These are phyloP conservation scores for Suillus lakei DNA, from an alignment of 768 basidiomycete genomes.

Conservation along the genomic window DNA sequence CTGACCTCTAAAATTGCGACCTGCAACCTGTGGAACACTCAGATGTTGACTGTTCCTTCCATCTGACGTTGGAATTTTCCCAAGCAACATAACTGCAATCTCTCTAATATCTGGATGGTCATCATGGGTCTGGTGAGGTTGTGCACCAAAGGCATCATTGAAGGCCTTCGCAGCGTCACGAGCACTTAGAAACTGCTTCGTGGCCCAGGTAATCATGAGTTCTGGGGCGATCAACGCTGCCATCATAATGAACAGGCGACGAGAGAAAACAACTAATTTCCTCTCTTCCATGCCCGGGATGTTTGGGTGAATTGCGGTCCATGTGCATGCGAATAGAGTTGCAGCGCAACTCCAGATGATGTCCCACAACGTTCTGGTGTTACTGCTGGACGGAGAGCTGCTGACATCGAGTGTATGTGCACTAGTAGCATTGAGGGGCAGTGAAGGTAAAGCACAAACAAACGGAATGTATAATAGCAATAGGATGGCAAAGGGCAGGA, in stretches of 20 bases:
- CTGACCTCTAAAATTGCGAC: neutral
- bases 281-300: slow-evolving; percentile 27
- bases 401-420: neutral
- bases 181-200: slow-evolving; percentile 28
- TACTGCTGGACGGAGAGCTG: neutral
- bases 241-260: slow-evolving; percentile 22
- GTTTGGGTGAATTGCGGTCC: slow-evolving; percentile 36
- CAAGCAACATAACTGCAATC: neutral
- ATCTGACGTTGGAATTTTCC: neutral
- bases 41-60: neutral
- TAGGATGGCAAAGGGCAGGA: neutral
- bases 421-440: neutral
- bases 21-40: neutral
- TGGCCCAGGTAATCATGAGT: slow-evolving; percentile 33
- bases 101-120: neutral
- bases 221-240: slow-evolving; percentile 33
- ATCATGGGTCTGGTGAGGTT: neutral
- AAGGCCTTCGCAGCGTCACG: neutral
- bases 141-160: neutral
- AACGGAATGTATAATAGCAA: neutral
- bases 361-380: slow-evolving; percentile 35
- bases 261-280: neutral
- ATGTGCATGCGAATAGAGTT: slow-evolving; percentile 36
- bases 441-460: neutral
- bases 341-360: slow-evolving; percentile 33